Percentiles rank a stretch among this genome's conserved stretches.
Evolutionary conservation across 257 asterid species (phyloP).

Genomic region (Plantago ovata): DNA sequence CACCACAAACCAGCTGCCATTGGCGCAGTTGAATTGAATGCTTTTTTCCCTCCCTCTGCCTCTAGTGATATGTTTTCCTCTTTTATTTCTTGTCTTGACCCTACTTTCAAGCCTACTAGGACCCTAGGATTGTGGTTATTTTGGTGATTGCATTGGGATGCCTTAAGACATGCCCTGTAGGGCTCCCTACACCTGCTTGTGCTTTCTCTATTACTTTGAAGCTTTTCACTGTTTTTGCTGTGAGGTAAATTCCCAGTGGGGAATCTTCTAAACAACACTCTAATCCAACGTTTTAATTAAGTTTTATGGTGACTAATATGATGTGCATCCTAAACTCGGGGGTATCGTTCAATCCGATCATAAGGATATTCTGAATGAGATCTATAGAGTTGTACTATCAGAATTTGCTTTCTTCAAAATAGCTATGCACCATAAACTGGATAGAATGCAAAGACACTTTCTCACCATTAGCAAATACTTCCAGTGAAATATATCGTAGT

Average conservation of each 20-base stretch:
- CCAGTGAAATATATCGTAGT: too few species aligned
- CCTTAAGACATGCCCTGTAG: constrained; percentile 31
- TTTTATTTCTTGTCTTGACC: constrained; percentile 24
- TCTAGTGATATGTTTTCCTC: background rate
- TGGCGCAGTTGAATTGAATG: constrained; percentile 34
- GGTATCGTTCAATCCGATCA: too few species aligned
- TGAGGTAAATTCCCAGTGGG: background rate
- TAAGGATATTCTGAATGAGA: too few species aligned
- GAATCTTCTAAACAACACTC: too few species aligned
- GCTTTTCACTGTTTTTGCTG: constrained; percentile 22
- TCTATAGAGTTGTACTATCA: too few species aligned
- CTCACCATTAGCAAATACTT: too few species aligned
- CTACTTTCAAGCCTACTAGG: constrained; percentile 25
- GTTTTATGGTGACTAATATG: too few species aligned
- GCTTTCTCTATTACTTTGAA: constrained; percentile 22
- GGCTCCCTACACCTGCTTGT: constrained; percentile 8
- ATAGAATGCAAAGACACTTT: too few species aligned
- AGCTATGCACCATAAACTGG: too few species aligned
- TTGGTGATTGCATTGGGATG: constrained; percentile 38
- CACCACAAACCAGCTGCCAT: constrained; percentile 21
- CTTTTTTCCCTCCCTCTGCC: constrained; percentile 6
- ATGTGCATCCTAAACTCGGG: too few species aligned
- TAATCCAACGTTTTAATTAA: too few species aligned
- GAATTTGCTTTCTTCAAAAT: too few species aligned
- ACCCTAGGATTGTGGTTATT: constrained; percentile 40